A percentile compares a stretch with the other conserved stretches of the same genome.
Evolutionary conservation across 1,284 basidiomycete genomes (phyloP).

Genomic region (Austroboletus novae-zelandiae): DNA sequence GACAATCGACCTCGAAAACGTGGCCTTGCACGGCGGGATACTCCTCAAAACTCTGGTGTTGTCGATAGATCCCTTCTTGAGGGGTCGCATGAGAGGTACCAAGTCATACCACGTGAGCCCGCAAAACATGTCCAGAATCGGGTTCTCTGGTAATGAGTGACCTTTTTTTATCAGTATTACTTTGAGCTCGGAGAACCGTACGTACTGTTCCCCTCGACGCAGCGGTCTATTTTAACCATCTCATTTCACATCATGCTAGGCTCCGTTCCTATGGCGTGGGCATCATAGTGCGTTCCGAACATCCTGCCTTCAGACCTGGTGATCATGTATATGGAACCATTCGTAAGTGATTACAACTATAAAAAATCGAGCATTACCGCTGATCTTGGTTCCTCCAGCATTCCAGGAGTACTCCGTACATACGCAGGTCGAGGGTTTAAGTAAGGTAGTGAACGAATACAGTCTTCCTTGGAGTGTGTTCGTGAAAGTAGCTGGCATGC

Average conservation of each 20-base stretch:
- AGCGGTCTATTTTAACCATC: neutral
- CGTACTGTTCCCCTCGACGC: neutral
- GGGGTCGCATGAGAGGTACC: constrained; percentile 2
- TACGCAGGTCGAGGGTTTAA: neutral
- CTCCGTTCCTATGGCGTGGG: constrained; percentile 4
- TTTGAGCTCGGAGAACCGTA: constrained; percentile 12
- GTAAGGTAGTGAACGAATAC: constrained; percentile 17
- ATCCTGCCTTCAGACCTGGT: constrained; percentile 12
- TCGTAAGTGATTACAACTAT: constrained; percentile 8
- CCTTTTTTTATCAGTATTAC: neutral
- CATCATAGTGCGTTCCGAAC: constrained; percentile 18
- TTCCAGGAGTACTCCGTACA: constrained; percentile 21
- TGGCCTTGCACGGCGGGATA: constrained; percentile 13
- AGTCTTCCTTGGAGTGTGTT: constrained; percentile 18
- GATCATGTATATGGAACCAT: constrained; percentile 13
- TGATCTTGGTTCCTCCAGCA: constrained; percentile 3
- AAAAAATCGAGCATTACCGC: neutral
- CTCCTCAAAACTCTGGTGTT: constrained; percentile 19
- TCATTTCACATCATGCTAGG: neutral
- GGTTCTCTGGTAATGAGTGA: constrained; percentile 5
- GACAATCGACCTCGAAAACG: constrained; percentile 14
- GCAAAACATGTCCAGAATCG: too few species aligned
- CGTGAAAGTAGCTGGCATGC: constrained; percentile 12
- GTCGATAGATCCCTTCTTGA: constrained; percentile 10
- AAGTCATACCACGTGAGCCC: constrained; percentile 1